phyloP scores from a whole-genome alignment of 306 rosid species.

The Lablab purpureus region DNA sequence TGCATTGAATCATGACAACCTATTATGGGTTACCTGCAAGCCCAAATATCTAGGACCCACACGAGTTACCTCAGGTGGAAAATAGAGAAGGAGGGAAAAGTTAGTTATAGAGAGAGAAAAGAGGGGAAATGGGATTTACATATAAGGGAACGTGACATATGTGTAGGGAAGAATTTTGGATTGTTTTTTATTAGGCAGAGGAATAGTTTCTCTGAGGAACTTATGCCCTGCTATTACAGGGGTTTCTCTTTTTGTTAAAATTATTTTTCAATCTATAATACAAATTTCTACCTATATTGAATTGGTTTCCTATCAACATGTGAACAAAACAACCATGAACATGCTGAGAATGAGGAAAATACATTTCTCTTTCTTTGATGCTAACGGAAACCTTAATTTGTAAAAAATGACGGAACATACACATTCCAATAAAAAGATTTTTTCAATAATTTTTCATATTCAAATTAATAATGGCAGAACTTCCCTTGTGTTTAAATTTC shows the following conservation, averaged over 20 bases:
- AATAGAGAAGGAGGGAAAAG: no score
- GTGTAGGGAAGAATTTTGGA: no score
- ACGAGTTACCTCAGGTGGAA: no score
- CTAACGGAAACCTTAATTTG: neutral
- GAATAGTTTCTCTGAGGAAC: neutral
- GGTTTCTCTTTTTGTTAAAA: neutral
- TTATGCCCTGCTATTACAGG: neutral
- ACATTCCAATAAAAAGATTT: neutral
- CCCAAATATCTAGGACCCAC: no score
- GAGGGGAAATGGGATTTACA: no score
- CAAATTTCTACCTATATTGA: neutral
- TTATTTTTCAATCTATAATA: neutral
- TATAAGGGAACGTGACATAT: no score
- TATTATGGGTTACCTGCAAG: no score
- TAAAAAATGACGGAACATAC: neutral
- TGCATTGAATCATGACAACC: no score
- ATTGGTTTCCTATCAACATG: neutral
- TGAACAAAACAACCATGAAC: neutral
- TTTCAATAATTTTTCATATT: neutral
- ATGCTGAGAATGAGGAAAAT: conserved; percentile 3
- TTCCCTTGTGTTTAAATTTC: neutral
- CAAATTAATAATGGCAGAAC: neutral
- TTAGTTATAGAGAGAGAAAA: no score
- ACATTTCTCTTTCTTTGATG: neutral
- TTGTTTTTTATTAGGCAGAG: neutral